Evolutionary conservation across 768 basidiomycete genomes (phyloP).

Genomic region (Artomyces pyxidatus): DNA sequence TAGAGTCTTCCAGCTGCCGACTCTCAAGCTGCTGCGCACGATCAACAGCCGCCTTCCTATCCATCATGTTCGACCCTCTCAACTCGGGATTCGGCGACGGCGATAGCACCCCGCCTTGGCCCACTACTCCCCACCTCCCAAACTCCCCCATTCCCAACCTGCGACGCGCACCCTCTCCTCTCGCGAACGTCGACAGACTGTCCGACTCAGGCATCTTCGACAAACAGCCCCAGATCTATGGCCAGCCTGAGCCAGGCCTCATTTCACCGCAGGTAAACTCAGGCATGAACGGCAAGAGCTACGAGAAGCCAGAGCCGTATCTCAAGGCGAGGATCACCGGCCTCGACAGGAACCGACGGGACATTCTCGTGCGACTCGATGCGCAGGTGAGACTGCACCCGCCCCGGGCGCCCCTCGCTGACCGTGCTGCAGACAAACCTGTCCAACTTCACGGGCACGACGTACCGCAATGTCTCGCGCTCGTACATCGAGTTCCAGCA

Average conservation of each 20-base stretch:
- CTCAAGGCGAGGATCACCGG: conserved; percentile 85
- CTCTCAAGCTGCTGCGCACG: background rate
- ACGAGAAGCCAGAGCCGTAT: conserved; percentile 76
- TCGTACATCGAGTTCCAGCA: conserved; percentile 93
- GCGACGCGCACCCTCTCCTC: conserved; percentile 48
- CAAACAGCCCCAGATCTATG: conserved; percentile 80
- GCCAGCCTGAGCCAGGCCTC: conserved; percentile 76
- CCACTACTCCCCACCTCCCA: conserved; percentile 68
- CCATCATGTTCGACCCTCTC: conserved; percentile 67
- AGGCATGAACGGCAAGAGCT: conserved; percentile 59
- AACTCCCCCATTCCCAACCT: conserved; percentile 68
- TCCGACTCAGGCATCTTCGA: conserved; percentile 50
- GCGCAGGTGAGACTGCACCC: conserved; percentile 60
- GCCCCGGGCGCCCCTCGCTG: background rate
- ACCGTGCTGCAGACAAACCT: conserved; percentile 72
- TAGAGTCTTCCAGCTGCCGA: no score
- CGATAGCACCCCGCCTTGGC: conserved; percentile 59
- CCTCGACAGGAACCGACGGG: conserved; percentile 90
- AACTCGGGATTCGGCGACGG: conserved; percentile 40
- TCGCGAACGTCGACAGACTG: conserved; percentile 40
- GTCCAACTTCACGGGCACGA: conserved; percentile 79
- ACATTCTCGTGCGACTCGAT: conserved; percentile 90
- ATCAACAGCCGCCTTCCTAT: background rate
- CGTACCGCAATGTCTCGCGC: conserved; percentile 90
- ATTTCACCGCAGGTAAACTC: conserved; percentile 65